phyloP scores from a whole-genome alignment of 2,329 filamentous ascomycete species.

The Ceratocystis colombiana region DNA sequence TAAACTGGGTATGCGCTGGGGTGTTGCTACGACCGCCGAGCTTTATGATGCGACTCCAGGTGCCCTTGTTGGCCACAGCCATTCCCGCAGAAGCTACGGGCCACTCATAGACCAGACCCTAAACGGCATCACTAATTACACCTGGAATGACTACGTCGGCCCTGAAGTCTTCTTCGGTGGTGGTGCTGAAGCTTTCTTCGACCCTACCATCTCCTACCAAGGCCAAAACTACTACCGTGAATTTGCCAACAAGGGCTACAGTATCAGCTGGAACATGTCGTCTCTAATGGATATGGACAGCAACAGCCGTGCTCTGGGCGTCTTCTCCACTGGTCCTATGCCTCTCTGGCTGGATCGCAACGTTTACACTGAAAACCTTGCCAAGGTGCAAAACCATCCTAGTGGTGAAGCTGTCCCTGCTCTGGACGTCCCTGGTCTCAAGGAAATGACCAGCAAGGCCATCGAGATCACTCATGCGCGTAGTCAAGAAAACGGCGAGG shows the following conservation, averaged over 20 bases:
- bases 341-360: slow-evolving; percentile 83
- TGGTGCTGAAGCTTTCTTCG: slow-evolving; percentile 67
- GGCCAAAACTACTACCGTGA: slow-evolving; percentile 70
- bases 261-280: slow-evolving; percentile 63
- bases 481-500: slow-evolving; percentile 36
- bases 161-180: slow-evolving; percentile 76
- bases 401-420: slow-evolving; percentile 55
- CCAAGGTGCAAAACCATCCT: slow-evolving; percentile 56
- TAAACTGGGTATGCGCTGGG: slow-evolving; percentile 51
- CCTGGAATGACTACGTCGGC: slow-evolving; percentile 63
- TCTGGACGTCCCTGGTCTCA: slow-evolving; percentile 68
- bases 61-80: slow-evolving; percentile 62
- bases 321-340: slow-evolving; percentile 66
- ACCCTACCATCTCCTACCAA: slow-evolving; percentile 45
- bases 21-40: slow-evolving; percentile 68
- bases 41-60: slow-evolving; percentile 75
- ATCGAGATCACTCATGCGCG: slow-evolving; percentile 64
- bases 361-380: slow-evolving; percentile 62
- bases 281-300: slow-evolving; percentile 50
- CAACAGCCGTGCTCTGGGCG: slow-evolving; percentile 57
- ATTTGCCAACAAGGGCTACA: slow-evolving; percentile 63
- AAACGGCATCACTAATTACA: slow-evolving; percentile 67
- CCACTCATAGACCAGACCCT: slow-evolving; percentile 66
- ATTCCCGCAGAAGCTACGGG: slow-evolving; percentile 57
- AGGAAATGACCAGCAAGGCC: slow-evolving; percentile 83